Base-by-base conservation (phyloP, 768 basidiomycete genomes). In the Termitomyces eurrhizus region DNA sequence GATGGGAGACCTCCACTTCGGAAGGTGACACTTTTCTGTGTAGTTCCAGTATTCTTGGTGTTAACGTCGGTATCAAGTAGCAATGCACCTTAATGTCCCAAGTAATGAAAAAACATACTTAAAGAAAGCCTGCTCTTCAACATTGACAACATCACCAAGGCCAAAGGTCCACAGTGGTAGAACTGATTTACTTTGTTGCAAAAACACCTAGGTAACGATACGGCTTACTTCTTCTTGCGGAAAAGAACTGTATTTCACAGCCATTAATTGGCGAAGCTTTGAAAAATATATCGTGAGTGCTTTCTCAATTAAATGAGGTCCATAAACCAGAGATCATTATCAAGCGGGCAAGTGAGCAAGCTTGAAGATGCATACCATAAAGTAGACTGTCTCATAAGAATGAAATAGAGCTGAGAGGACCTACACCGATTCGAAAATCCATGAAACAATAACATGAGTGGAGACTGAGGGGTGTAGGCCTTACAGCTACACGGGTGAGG, bases 31-130 rank as follows among this genome's bases (percentile, higher is more conserved):
- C 74, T 62, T 69, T 72, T 50, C 72, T 67, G n/a, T 77, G 75
- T n/a, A 80, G 69, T 52, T 74, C 73, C 1, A 80, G 67, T 39
- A 80, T 74, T 59, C 78, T 79, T 68, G 73, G 49, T 72, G 67
- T 58, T 13, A 53, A 13, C 35, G 37, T 13, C 32, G n/a, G 37
- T 32, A 9, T 26, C n/a, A 16, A 8, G 42, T 9, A 37, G 13
- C 26, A 3, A 1, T 7, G 11, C 51, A 35, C 1, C 11, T 4
- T 29, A 29, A 29, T 29, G 29, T 29, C 29, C 29, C 4, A 26
- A 26, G 33, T 36, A 16, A 29, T 33, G 14, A 18, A 42, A 33
- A 12, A 29, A 54, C 68, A 48, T 50, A 78, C 77, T 69, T 65
- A 59, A 77, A 77, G 62, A 72, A 80, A 24, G 7, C 69, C 62